phyloP scores from a whole-genome alignment of 495 filamentous ascomycete species.

The Bacidia rubella region DNA sequence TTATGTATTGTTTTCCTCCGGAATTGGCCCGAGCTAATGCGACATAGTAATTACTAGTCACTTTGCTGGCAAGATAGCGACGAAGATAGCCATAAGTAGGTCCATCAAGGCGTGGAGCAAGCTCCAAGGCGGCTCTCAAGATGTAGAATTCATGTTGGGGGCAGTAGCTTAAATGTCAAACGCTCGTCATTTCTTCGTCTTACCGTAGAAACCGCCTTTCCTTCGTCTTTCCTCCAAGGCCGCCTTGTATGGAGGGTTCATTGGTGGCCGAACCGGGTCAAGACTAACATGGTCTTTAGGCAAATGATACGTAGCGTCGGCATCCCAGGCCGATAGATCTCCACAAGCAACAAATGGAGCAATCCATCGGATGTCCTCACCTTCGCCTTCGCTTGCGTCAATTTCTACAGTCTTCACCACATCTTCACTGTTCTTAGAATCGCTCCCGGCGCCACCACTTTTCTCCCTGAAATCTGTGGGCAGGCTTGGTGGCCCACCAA shows the following conservation, averaged over 20 bases:
- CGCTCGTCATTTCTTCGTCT: constrained; percentile 36
- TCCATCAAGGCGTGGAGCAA: no score
- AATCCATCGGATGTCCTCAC: constrained; percentile 53
- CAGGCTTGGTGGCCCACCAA: constrained; percentile 2
- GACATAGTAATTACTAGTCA: no score
- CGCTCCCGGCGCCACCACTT: background rate
- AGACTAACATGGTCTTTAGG: constrained; percentile 65
- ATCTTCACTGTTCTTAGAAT: constrained; percentile 26
- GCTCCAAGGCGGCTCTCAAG: background rate
- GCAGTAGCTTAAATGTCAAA: background rate
- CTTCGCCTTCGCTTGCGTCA: constrained; percentile 25
- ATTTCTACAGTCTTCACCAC: constrained; percentile 53
- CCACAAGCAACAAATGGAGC: constrained; percentile 92
- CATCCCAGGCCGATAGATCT: constrained; percentile 86
- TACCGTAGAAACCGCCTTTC: constrained; percentile 69
- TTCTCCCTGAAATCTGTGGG: background rate
- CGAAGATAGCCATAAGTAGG: no score
- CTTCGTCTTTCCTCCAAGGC: constrained; percentile 74
- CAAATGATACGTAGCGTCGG: constrained; percentile 82
- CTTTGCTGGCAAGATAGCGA: no score
- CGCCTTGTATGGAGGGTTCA: constrained; percentile 83
- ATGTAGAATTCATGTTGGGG: background rate
- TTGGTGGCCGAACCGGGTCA: constrained; percentile 91
- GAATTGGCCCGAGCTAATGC: no score
- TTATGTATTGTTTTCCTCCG: no score